These are phyloP conservation scores for Xylaria sp. DNA, from an alignment of 2,329 filamentous ascomycete genomes.

Conservation along the genomic window DNA sequence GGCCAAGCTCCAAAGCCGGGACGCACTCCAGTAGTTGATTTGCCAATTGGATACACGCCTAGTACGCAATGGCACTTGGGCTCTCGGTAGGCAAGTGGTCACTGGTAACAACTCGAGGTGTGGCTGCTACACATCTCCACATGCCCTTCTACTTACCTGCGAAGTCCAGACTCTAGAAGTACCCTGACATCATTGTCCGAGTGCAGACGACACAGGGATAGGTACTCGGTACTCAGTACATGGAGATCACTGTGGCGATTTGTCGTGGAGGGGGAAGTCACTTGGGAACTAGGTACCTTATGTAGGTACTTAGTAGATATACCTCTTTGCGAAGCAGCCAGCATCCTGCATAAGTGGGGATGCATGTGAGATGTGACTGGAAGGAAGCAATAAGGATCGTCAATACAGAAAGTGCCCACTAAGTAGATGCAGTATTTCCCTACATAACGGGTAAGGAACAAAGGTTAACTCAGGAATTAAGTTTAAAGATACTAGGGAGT, in stretches of 20 bases:
- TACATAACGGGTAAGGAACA: not conserved
- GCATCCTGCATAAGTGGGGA: constrained; percentile 9
- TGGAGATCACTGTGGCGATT: not conserved
- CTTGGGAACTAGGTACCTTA: not conserved
- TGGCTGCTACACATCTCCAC: constrained; percentile 24
- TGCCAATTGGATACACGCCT: constrained; percentile 32
- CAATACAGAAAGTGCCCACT: constrained; percentile 5
- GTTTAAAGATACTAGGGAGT: not conserved
- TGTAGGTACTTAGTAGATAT: too few species aligned
- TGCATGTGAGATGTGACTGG: not conserved
- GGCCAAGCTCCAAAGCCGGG: constrained; percentile 37
- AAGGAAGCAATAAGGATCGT: constrained; percentile 15
- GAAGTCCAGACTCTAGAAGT: constrained; percentile 1
- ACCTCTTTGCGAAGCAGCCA: not conserved
- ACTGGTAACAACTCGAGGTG: constrained; percentile 15
- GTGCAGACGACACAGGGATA: not conserved
- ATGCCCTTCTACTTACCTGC: not conserved
- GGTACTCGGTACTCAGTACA: constrained; percentile 2
- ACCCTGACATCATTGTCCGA: constrained; percentile 15
- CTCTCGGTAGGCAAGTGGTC: constrained; percentile 20
- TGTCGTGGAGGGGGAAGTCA: not conserved
- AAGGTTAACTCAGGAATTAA: not conserved
- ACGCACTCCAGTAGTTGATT: constrained; percentile 38
- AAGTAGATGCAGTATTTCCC: not conserved
- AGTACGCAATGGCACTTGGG: constrained; percentile 35